Evolutionary conservation across 306 rosid genomes (phyloP), one percentile per base, ranked within the genome.

Genomic region (Quercus ilex): DNA sequence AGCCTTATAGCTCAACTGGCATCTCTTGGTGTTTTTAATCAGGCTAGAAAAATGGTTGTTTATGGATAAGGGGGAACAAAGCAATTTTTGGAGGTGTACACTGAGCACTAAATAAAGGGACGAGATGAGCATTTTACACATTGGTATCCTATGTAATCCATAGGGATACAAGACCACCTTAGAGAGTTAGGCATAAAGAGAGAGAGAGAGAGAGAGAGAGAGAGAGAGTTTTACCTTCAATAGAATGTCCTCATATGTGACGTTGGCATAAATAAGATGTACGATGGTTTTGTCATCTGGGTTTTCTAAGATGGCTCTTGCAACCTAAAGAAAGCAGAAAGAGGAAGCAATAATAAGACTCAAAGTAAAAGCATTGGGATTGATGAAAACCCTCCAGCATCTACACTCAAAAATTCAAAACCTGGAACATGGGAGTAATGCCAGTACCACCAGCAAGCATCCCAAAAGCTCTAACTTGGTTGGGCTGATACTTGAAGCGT

Each of bases 401-500:
- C 72, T 35, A 35, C 72, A 68, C 14, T 62, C 33, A 38, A 30
- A 8, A 65, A 31, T 23, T 43, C 10, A 2, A 60, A 81, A 90
- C 97, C 97, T 92, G 97, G 84, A 89, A 91, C 97, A 92, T 92
- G 26, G 97, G 96, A 74, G 97, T 92, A 20, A 91, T 89, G 74
- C 97, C 97, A 35, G 96, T 80, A 30, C 96, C 96, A 69, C 97
- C 97, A n/a, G 97, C 96, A 75, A 92, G 74, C 97, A 92, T 91
- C 80, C 97, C 97, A 51, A 85, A 84, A 25, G 91, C 91, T 76
- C 83, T 72, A 60, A 85, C 91, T 85, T 86, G 93, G 59, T 90
- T 90, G 74, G 89, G 85, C 62, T 85, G 85, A 79, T 92, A 92
- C 77, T 90, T 91, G 82, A 91, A 92, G 6, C 92, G 92, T 51